Evolutionary conservation across 75 land plant species (phyloP).

Genomic region (Ceratopteris richardii): DNA sequence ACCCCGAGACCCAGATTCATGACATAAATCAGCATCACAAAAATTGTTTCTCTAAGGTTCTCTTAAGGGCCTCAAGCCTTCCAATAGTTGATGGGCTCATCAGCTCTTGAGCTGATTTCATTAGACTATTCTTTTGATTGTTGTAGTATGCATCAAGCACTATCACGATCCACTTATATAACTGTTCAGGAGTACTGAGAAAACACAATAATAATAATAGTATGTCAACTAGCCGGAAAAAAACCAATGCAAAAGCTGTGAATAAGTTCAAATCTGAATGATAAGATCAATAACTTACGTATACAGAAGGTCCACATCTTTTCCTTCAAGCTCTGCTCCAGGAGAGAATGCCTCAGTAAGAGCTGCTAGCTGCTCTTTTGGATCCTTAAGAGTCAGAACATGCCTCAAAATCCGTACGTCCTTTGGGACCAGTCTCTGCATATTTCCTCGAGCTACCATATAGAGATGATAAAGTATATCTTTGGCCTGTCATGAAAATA

Average conservation of each 20-base stretch:
- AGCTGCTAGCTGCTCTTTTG: slow-evolving; percentile 42
- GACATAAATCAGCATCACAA: slow-evolving; percentile 26
- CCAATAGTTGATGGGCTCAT: slow-evolving; percentile 63
- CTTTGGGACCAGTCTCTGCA: slow-evolving; percentile 77
- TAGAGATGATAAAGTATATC: slow-evolving; percentile 79
- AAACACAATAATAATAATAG: slow-evolving; percentile 3
- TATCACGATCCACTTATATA: slow-evolving; percentile 44
- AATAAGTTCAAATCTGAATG: neutral
- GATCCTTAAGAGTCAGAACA: slow-evolving; percentile 75
- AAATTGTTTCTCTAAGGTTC: slow-evolving; percentile 50
- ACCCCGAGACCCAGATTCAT: too few species aligned
- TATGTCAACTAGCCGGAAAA: neutral
- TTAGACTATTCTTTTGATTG: slow-evolving; percentile 56
- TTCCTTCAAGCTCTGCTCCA: slow-evolving; percentile 70
- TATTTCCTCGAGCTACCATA: slow-evolving; percentile 52
- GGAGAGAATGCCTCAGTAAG: slow-evolving; percentile 89
- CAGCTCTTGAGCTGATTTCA: slow-evolving; percentile 64
- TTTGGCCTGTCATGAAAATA: slow-evolving; percentile 55
- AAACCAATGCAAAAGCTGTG: neutral
- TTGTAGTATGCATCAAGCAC: slow-evolving; percentile 73
- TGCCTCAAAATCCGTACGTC: slow-evolving; percentile 77
- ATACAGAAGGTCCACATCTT: slow-evolving; percentile 56
- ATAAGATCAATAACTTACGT: slow-evolving; percentile 46
- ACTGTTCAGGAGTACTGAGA: slow-evolving; percentile 62
- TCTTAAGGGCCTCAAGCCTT: slow-evolving; percentile 54